phyloP scores from a whole-genome alignment of 1,284 basidiomycete genomes.

The Porodaedalea pini region DNA sequence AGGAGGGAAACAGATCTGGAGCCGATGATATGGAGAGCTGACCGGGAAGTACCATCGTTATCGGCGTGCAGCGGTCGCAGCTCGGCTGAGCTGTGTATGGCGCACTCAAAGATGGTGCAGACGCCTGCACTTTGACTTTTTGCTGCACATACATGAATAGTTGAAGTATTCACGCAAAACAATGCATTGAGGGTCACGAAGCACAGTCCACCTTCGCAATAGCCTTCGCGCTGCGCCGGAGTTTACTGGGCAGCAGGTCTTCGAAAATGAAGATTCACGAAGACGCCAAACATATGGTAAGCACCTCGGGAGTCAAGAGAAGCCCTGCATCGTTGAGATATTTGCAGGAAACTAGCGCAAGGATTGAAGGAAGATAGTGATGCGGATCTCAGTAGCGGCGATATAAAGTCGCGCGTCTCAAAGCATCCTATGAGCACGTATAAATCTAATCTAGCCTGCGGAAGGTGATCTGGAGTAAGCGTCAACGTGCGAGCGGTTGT shows the following conservation, averaged over 20 bases:
- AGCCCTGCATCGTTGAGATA: too few species aligned
- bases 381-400: too few species aligned
- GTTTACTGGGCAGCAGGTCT: conserved; percentile 86
- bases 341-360: too few species aligned
- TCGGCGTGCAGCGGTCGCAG: conserved; percentile 50
- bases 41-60: conserved; percentile 39
- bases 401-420: too few species aligned
- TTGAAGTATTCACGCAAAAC: conserved; percentile 52
- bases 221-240: conserved; percentile 80
- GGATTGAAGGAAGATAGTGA: too few species aligned
- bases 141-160: conserved; percentile 47
- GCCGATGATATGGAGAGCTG: conserved; percentile 94
- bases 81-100: conserved; percentile 94
- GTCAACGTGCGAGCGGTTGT: too few species aligned
- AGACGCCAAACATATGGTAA: conserved; percentile 90
- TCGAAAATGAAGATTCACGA: conserved; percentile 97
- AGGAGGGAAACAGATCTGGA: conserved; percentile 88
- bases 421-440: too few species aligned
- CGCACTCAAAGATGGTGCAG: conserved; percentile 83
- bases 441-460: too few species aligned
- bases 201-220: conserved; percentile 79
- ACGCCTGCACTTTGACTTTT: conserved; percentile 95
- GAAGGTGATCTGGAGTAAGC: too few species aligned
- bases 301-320: too few species aligned
- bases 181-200: conserved; percentile 92